Evolutionary conservation across 108 stramenopile genomes (phyloP).

Genomic region (Hondaea fermentalgiana): DNA sequence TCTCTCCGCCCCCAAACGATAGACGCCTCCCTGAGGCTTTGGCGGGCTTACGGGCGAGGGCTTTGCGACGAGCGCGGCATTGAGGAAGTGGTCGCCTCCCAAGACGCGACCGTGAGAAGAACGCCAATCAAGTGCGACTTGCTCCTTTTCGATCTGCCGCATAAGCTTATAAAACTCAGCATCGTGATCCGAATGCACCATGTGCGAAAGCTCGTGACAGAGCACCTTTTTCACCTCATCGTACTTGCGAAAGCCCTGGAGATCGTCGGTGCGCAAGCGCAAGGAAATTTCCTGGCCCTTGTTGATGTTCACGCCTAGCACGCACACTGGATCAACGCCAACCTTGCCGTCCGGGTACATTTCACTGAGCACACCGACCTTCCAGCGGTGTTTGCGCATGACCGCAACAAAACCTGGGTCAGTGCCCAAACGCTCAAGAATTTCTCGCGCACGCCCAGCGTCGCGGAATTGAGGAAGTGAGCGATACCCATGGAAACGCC

Average conservation of each 20-base stretch:
- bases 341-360: slow-evolving; percentile 75
- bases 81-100: not conserved
- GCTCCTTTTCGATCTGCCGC: slow-evolving; percentile 66
- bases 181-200: slow-evolving; percentile 59
- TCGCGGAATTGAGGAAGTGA: slow-evolving; percentile 41
- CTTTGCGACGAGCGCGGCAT: not conserved
- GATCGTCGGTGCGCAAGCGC: slow-evolving; percentile 64
- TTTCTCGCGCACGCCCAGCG: slow-evolving; percentile 32
- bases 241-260: slow-evolving; percentile 59
- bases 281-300: slow-evolving; percentile 62
- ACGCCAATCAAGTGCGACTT: slow-evolving; percentile 57
- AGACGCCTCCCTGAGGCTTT: not conserved
- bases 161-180: slow-evolving; percentile 57
- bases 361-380: slow-evolving; percentile 60
- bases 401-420: slow-evolving; percentile 66
- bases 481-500: slow-evolving; percentile 12
- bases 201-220: slow-evolving; percentile 69
- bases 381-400: slow-evolving; percentile 60
- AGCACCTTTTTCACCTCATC: slow-evolving; percentile 51
- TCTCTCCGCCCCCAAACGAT: not conserved
- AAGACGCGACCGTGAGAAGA: not conserved
- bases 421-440: slow-evolving; percentile 41
- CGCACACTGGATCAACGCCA: slow-evolving; percentile 51
- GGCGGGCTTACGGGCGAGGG: not conserved
- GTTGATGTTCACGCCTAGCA: slow-evolving; percentile 69